A percentile compares a stretch with the other conserved stretches of the same genome.
Evolutionary conservation across 345 rosid genomes (phyloP).

Genomic region (Rhizophora mangle): DNA sequence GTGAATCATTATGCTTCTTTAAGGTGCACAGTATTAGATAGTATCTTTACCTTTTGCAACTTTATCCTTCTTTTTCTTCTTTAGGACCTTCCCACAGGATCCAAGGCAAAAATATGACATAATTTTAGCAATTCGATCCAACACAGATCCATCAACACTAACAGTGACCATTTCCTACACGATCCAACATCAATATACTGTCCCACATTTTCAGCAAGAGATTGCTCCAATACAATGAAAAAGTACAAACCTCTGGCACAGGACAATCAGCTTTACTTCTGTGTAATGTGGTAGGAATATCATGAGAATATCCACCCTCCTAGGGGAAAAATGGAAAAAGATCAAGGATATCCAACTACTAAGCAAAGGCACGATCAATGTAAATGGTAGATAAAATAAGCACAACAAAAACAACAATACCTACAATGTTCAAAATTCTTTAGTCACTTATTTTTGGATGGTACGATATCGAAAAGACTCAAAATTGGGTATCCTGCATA

Average conservation of each 20-base stretch:
- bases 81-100: conserved; percentile 95
- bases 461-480: too few relatives aligned
- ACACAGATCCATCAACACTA: conserved; percentile 89
- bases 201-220: background rate
- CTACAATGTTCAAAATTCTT: too few relatives aligned
- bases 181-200: conserved; percentile 10
- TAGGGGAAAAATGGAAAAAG: conserved; percentile 7
- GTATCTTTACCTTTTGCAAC: conserved; percentile 54
- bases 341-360: background rate
- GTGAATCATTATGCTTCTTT: too few relatives aligned
- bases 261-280: conserved; percentile 99
- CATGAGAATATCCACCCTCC: conserved; percentile 88
- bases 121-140: conserved; percentile 92
- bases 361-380: background rate
- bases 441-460: too few relatives aligned
- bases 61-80: conserved; percentile 98
- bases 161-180: conserved; percentile 89
- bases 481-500: too few relatives aligned
- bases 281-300: conserved; percentile 92
- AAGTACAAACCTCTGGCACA: conserved; percentile 66
- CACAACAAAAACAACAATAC: background rate
- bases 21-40: too few relatives aligned
- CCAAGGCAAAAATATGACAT: conserved; percentile 98
- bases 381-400: too few relatives aligned
- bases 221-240: background rate